Conservation (phyloP, 2,329 filamentous ascomycete species). For the Penicillium glabrum region DNA sequence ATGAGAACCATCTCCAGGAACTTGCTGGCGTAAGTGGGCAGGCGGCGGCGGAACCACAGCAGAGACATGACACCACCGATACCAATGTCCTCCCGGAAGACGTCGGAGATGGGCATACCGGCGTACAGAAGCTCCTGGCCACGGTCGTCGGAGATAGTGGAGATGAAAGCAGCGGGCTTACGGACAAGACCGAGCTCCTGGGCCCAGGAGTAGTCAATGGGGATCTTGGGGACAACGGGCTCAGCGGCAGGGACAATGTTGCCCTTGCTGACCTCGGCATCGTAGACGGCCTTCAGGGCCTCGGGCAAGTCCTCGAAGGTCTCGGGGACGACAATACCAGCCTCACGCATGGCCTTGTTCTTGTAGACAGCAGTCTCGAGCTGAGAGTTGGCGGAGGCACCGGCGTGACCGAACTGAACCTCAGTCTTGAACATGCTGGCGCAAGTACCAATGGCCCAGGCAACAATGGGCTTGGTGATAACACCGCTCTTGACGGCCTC, state of each 20-base stretch:
- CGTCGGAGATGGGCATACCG: conserved; percentile 99
- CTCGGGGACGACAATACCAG: conserved; percentile 89
- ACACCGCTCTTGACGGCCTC: conserved; percentile 91
- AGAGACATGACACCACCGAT: conserved; percentile 99
- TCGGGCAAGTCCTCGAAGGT: conserved; percentile 94
- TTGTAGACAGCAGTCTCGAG: conserved; percentile 95
- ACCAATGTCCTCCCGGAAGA: conserved; percentile 97
- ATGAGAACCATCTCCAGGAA: conserved; percentile 99
- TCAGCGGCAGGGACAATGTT: conserved; percentile 83
- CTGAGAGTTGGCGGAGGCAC: conserved; percentile 98
- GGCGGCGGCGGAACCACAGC: conserved; percentile 97
- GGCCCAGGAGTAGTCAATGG: conserved; percentile 99
- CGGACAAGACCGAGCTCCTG: conserved; percentile 99
- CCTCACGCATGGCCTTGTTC: conserved; percentile 96
- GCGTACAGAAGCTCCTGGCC: conserved; percentile 98
- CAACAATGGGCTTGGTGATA: conserved; percentile 98
- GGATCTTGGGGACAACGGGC: conserved; percentile 96
- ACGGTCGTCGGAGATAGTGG: conserved; percentile 99
- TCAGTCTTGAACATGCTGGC: conserved; percentile 99
- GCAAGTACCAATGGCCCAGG: conserved; percentile 99
- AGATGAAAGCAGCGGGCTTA: conserved; percentile 99
- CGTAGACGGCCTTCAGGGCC: conserved; percentile 77
- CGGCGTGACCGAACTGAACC: conserved; percentile 98
- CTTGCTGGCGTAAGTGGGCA: conserved; percentile 94
- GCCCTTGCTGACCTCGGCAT: conserved; percentile 80